phyloP scores from a whole-genome alignment of 2,329 filamentous ascomycete genomes.

The Trichophyton simii region DNA sequence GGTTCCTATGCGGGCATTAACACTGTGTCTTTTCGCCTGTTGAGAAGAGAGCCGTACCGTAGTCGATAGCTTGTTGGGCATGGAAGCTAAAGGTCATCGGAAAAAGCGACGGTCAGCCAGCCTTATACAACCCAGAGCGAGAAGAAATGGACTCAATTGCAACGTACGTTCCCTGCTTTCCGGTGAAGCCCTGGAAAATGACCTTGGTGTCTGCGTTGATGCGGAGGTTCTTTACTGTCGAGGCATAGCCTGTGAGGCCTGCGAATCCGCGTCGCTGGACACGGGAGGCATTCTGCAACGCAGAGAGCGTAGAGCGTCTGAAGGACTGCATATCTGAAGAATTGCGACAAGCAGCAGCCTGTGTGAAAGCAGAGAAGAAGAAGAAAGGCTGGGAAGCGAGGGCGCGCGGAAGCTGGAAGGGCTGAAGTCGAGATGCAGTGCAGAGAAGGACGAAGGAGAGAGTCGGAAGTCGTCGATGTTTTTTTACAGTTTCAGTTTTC shows the following conservation, averaged over 20 bases:
- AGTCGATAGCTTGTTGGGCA: conserved; percentile 93
- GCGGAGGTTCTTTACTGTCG: conserved; percentile 73
- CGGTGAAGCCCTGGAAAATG: conserved; percentile 93
- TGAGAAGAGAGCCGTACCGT: conserved; percentile 52
- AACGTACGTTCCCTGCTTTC: conserved; percentile 85
- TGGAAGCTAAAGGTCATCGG: conserved; percentile 59
- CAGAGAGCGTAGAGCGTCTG: conserved; percentile 59
- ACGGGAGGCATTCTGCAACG: conserved; percentile 49
- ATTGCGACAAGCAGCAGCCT: conserved; percentile 12
- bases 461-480: not conserved
- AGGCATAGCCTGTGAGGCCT: conserved; percentile 48
- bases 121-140: not conserved
- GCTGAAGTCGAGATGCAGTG: conserved; percentile 2
- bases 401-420: not conserved
- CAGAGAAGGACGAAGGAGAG: not conserved
- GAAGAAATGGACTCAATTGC: not conserved
- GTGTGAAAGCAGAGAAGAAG: conserved; percentile 13
- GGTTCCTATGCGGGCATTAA: conserved; percentile 51
- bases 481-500: conserved; percentile 1
- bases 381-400: not conserved
- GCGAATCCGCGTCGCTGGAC: conserved; percentile 55
- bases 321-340: conserved; percentile 62
- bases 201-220: conserved; percentile 91
- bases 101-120: conserved; percentile 18
- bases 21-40: conserved; percentile 1